Percentiles rank a stretch among this genome's conserved stretches.
Conservation (phyloP, 2,329 filamentous ascomycete genomes). For the Sporothrix curviconia region DNA sequence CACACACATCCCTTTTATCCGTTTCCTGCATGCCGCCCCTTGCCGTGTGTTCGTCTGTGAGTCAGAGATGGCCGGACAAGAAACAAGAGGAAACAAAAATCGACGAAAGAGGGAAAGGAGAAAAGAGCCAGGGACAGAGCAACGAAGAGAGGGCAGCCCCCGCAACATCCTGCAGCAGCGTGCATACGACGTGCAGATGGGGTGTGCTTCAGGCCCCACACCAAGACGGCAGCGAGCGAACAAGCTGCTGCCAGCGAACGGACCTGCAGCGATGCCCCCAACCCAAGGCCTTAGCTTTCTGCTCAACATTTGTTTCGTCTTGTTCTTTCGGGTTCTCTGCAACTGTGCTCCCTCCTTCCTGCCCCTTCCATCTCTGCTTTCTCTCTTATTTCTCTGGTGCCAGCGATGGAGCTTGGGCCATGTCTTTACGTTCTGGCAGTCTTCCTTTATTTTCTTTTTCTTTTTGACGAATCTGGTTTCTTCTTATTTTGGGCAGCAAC, state of each 20-base stretch:
- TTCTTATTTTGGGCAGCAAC: slow-evolving; percentile 9
- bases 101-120: not conserved
- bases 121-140: not conserved
- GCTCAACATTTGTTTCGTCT: not conserved
- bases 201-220: not conserved
- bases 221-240: not conserved
- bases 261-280: slow-evolving; percentile 15
- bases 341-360: not conserved
- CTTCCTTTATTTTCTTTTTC: not conserved
- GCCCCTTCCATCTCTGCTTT: not conserved
- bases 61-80: slow-evolving; percentile 2
- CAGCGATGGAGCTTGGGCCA: slow-evolving; percentile 6
- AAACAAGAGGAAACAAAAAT: not conserved
- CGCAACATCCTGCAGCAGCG: not conserved
- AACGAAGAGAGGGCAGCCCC: not conserved
- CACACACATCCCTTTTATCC: not conserved
- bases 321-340: not conserved
- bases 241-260: slow-evolving; percentile 15
- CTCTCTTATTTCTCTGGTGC: not conserved
- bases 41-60: slow-evolving; percentile 14
- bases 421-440: not conserved
- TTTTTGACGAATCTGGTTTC: no score
- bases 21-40: not conserved
- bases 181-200: not conserved
- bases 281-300: slow-evolving; percentile 8